Percentiles rank a stretch among this genome's conserved stretches.
phyloP scores from a whole-genome alignment of 2,329 filamentous ascomycete species.

The Phialophora tarda region DNA sequence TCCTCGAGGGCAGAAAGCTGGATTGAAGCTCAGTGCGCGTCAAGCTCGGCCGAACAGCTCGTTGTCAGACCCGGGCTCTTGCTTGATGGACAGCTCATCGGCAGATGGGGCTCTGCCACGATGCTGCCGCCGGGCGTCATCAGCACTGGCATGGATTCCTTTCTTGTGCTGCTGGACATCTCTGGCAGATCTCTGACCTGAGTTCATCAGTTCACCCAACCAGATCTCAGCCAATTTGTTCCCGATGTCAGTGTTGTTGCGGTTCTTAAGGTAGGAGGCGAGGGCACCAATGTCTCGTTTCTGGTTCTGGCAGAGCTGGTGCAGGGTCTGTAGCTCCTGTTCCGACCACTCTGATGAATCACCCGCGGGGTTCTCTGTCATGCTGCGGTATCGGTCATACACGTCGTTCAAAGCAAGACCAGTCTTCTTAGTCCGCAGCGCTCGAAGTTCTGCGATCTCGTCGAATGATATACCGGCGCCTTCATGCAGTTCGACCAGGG shows the following conservation, averaged over 20 bases:
- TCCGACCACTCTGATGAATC: slow-evolving; percentile 29
- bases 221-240: slow-evolving; percentile 38
- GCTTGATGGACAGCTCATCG: slow-evolving; percentile 21
- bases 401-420: slow-evolving; percentile 28
- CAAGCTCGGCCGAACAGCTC: slow-evolving; percentile 27
- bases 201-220: slow-evolving; percentile 19
- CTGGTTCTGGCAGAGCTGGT: slow-evolving; percentile 26
- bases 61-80: slow-evolving; percentile 25
- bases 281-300: slow-evolving; percentile 25
- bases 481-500: slow-evolving; percentile 38
- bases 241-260: slow-evolving; percentile 30
- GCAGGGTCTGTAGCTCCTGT: slow-evolving; percentile 25
- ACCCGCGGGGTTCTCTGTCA: background rate
- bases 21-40: slow-evolving; percentile 35
- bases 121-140: background rate
- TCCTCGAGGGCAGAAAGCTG: slow-evolving; percentile 49
- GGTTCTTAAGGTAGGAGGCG: slow-evolving; percentile 18
- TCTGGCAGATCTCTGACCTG: background rate
- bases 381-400: slow-evolving; percentile 33
- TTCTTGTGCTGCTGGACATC: background rate
- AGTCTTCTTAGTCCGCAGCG: slow-evolving; percentile 29
- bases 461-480: slow-evolving; percentile 35
- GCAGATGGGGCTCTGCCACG: background rate
- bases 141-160: background rate
- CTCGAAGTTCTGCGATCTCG: slow-evolving; percentile 33